Evolutionary conservation across 2,329 filamentous ascomycete genomes (phyloP).

Genomic region (Blastomyces percursus): DNA sequence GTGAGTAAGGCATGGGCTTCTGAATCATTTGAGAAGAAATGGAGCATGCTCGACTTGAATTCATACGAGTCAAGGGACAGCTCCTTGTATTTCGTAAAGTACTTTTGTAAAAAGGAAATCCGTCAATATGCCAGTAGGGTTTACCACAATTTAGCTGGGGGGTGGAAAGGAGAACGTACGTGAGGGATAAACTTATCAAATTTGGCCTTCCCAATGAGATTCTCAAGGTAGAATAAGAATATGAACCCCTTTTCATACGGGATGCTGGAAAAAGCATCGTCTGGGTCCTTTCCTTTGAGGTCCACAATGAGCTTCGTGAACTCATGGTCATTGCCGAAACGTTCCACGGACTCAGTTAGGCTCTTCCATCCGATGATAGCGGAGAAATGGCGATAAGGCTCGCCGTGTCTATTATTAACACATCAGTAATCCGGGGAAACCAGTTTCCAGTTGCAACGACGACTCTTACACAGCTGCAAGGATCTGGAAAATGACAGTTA

Average conservation of each 20-base stretch:
- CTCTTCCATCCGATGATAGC: slow-evolving; percentile 94
- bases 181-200: slow-evolving; percentile 95
- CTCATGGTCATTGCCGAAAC: slow-evolving; percentile 72
- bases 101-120: slow-evolving; percentile 31
- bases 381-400: slow-evolving; percentile 81
- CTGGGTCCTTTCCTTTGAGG: slow-evolving; percentile 82
- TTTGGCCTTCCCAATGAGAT: slow-evolving; percentile 67
- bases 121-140: slow-evolving; percentile 1
- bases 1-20: slow-evolving; percentile 51
- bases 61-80: slow-evolving; percentile 89
- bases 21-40: slow-evolving; percentile 66
- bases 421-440: not conserved
- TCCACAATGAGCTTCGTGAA: slow-evolving; percentile 86
- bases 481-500: slow-evolving; percentile 23
- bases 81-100: slow-evolving; percentile 73
- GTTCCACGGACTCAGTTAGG: slow-evolving; percentile 65
- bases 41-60: slow-evolving; percentile 77
- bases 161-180: slow-evolving; percentile 22
- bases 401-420: slow-evolving; percentile 53
- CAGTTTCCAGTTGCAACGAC: not conserved
- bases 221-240: slow-evolving; percentile 84
- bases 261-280: slow-evolving; percentile 85
- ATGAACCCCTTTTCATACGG: slow-evolving; percentile 97
- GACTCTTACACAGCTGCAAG: slow-evolving; percentile 30
- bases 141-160: slow-evolving; percentile 6